These are phyloP conservation scores for Myrmaecium sp. DNA, from an alignment of 2,329 filamentous ascomycete genomes.

Conservation along the genomic window DNA sequence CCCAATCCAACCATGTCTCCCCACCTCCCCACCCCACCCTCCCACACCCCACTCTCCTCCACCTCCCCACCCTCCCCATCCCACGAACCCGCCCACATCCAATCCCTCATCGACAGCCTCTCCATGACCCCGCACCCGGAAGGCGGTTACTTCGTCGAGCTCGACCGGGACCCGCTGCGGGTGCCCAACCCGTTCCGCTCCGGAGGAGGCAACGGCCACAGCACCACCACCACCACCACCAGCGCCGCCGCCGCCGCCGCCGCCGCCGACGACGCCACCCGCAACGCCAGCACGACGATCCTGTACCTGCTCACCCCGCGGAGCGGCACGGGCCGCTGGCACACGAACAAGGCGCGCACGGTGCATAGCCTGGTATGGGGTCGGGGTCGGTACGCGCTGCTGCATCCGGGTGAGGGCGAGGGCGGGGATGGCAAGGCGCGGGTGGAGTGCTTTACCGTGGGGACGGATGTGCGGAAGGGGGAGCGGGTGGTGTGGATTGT, in stretches of 20 bases:
- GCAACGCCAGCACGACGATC: slow-evolving; percentile 43
- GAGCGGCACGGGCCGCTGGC: slow-evolving; percentile 41
- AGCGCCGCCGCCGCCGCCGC: slow-evolving; percentile 23
- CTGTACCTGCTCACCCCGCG: slow-evolving; percentile 45
- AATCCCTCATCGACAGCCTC: slow-evolving; percentile 23
- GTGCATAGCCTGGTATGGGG: slow-evolving; percentile 50
- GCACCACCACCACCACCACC: slow-evolving; percentile 10
- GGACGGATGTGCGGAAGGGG: slow-evolving; percentile 36
- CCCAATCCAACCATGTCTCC: slow-evolving; percentile 3
- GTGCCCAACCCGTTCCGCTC: slow-evolving; percentile 38
- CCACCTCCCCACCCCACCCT: slow-evolving; percentile 2
- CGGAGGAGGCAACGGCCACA: neutral
- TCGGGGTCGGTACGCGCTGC: slow-evolving; percentile 44
- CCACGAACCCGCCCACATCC: neutral
- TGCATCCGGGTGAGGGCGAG: slow-evolving; percentile 37
- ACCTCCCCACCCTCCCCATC: neutral
- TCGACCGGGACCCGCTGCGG: slow-evolving; percentile 24
- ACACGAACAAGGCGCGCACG: slow-evolving; percentile 44
- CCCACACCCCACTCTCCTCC: slow-evolving; percentile 2
- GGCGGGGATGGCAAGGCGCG: slow-evolving; percentile 29
- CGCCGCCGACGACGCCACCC: slow-evolving; percentile 21
- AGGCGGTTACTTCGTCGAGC: slow-evolving; percentile 33
- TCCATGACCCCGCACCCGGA: slow-evolving; percentile 29
- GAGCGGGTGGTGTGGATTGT: slow-evolving; percentile 54
- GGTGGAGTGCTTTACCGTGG: slow-evolving; percentile 49